Base-by-base conservation (phyloP, 345 rosid genomes). In the Boechera divaricarpa region DNA sequence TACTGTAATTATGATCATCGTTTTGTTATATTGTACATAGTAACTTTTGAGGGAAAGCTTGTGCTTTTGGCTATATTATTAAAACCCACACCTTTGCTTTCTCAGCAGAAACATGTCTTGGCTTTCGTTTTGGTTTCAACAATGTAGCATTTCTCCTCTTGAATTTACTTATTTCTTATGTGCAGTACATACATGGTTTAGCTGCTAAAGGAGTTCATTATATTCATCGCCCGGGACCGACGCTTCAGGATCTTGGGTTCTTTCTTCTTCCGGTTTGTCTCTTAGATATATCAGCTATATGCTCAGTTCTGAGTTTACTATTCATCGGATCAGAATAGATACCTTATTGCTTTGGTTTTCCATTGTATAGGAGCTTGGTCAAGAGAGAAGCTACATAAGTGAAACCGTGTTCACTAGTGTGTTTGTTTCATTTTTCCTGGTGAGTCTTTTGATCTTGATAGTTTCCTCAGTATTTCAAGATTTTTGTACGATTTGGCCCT, bases 151-250 rank as follows among this genome's bases (percentile, higher is more conserved):
- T 56, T 31, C 0, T 31, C 13, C 2, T 56, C 16, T 42, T 69
- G 38, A 31, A 16, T 21, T 51, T 68, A 29, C 45, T 51, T 61
- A 1, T 42, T 42, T 44, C 13, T 58, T 49, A 29, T 32, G 77
- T 65, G 55, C 82, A 79, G 82, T 79, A 79, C 21, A 74, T 79
- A 45, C 82, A 79, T 69, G 90, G 97, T 64, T 79, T 91, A 77
- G 94, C 99, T 78, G 99, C 98, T 18, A 81, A 89, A 49, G 99
- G 99, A 82, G 94, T 95, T 73, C 99, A 92, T 82, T 95, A 92
- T 82, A 59, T 95, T 62, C 99, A 95, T 73, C 84, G 85, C 65
- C 93, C 99, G 0, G 99, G 98, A 11, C 97, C 96, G 10, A 82
- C 79, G 2, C 91, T 95, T 54, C 94, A 90, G 81, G 99, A 95